Conservation (phyloP, 495 filamentous ascomycete genomes). For the Talaromyces borbonicus region DNA sequence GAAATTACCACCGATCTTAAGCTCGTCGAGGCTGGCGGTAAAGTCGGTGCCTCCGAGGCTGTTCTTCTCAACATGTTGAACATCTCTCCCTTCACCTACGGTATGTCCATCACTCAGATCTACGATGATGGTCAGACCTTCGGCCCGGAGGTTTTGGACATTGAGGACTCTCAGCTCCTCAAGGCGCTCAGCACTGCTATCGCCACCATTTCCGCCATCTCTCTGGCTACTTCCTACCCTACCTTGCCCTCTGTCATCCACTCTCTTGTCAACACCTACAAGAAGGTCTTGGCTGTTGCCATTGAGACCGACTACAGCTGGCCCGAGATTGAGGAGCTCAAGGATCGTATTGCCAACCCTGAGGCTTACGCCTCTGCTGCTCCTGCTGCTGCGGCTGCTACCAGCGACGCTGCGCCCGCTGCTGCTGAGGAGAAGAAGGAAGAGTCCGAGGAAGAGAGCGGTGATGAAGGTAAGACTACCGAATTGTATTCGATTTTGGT, state of each 20-base stretch:
- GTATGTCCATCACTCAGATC: constrained; percentile 90
- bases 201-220: constrained; percentile 77
- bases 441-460: constrained; percentile 40
- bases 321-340: constrained; percentile 92
- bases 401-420: constrained; percentile 37
- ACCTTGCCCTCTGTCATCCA: constrained; percentile 95
- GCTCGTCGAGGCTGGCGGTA: constrained; percentile 83
- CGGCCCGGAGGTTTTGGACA: constrained; percentile 73
- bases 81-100: constrained; percentile 99
- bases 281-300: constrained; percentile 88
- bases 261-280: constrained; percentile 92
- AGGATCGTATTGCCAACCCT: constrained; percentile 98
- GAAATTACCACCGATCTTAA: constrained; percentile 98
- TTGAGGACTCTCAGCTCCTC: constrained; percentile 85
- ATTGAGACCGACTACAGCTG: constrained; percentile 87
- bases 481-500: neutral
- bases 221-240: constrained; percentile 85
- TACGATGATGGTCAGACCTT: constrained; percentile 96
- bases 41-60: constrained; percentile 98
- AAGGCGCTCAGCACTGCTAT: constrained; percentile 74
- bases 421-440: constrained; percentile 47
- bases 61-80: constrained; percentile 98
- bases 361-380: constrained; percentile 82
- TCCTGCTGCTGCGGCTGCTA: constrained; percentile 49
- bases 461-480: constrained; percentile 26